Conservation (phyloP, 495 filamentous ascomycete genomes). For the Hypoxylon crocopeplum region DNA sequence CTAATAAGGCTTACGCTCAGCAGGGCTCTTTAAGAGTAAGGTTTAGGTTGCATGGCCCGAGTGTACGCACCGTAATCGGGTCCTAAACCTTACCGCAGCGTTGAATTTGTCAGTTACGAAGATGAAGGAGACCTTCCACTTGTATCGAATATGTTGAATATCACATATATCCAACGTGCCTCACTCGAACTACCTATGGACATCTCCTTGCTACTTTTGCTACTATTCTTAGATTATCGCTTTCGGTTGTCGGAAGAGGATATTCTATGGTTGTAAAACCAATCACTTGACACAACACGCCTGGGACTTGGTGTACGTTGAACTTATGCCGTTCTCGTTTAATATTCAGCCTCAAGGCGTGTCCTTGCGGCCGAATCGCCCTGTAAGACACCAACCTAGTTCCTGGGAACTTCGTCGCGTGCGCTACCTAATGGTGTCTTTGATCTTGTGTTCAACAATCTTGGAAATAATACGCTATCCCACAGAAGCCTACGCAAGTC, state of each 20-base stretch:
- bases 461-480: background rate
- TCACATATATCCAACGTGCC: too few species aligned
- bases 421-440: background rate
- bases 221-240: background rate
- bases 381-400: constrained; percentile 3
- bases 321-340: too few species aligned
- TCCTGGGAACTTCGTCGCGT: background rate
- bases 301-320: background rate
- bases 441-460: background rate
- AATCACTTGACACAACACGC: too few species aligned
- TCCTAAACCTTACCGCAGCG: background rate
- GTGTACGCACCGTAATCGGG: too few species aligned
- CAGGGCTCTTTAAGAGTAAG: too few species aligned
- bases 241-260: constrained; percentile 5
- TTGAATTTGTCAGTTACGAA: background rate
- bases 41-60: too few species aligned
- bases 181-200: too few species aligned
- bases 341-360: constrained; percentile 18
- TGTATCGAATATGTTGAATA: too few species aligned
- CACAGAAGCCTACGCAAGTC: background rate
- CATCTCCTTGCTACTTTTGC: too few species aligned
- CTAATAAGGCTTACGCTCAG: constrained; percentile 18
- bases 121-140: too few species aligned
- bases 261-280: constrained; percentile 4
- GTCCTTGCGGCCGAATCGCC: background rate